A percentile compares a stretch with the other conserved stretches of the same genome.
phyloP scores from a whole-genome alignment of 2,329 filamentous ascomycete species.

The Fusarium sp. region DNA sequence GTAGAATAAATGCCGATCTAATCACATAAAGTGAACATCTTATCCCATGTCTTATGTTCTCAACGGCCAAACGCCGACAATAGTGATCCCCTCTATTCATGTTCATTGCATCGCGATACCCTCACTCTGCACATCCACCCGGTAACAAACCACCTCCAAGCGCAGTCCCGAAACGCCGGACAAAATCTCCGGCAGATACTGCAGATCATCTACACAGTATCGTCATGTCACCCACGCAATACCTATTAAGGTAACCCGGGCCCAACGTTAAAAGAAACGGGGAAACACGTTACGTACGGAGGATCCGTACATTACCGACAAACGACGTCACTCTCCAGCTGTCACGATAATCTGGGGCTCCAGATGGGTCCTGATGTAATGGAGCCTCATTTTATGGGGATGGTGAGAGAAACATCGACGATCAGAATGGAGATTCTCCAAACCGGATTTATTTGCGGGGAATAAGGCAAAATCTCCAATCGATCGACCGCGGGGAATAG shows the following conservation, averaged over 20 bases:
- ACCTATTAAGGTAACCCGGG: not conserved
- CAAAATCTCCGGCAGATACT: not conserved
- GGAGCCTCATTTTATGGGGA: slow-evolving; percentile 29
- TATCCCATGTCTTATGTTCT: too few species aligned
- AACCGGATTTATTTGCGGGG: slow-evolving; percentile 14
- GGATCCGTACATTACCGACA: not conserved
- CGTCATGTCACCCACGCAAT: not conserved
- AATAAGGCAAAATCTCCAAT: not conserved
- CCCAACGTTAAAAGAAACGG: not conserved
- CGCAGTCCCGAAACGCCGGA: not conserved
- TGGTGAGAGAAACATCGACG: slow-evolving; percentile 11
- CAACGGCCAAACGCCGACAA: too few species aligned
- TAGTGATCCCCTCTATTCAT: too few species aligned
- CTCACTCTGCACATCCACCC: not conserved
- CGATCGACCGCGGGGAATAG: not conserved
- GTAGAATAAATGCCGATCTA: too few species aligned
- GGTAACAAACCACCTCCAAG: not conserved
- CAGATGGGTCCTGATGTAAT: slow-evolving; percentile 29
- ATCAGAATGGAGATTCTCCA: slow-evolving; percentile 11
- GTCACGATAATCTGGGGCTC: slow-evolving; percentile 21
- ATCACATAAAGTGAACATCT: rapidly evolving
- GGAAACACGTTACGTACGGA: not conserved
- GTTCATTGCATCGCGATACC: not conserved
- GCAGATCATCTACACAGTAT: not conserved
- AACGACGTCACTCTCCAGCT: slow-evolving; percentile 4